A percentile compares a stretch with the other conserved stretches of the same genome.
Conservation (phyloP, 345 rosid genomes). For the Clausena lansium region DNA sequence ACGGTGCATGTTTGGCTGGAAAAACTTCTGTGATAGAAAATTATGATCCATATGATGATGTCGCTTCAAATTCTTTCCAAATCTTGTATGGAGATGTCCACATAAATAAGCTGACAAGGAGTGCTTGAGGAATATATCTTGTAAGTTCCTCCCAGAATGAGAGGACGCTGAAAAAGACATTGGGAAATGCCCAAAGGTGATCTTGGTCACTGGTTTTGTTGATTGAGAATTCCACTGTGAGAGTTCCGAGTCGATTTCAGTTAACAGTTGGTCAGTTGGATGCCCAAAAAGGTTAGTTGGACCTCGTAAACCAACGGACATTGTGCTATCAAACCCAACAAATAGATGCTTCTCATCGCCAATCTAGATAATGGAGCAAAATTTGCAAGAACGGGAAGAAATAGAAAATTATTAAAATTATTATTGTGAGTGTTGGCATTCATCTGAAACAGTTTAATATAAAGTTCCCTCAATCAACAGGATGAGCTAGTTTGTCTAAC, state of each 20-base stretch:
- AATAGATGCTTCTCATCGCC: constrained; percentile 64
- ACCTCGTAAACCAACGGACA: constrained; percentile 74
- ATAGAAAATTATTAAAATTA: neutral
- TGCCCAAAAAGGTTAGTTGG: constrained; percentile 98
- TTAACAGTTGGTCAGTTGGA: constrained; percentile 76
- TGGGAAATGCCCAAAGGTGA: constrained; percentile 92
- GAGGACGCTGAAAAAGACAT: constrained; percentile 78
- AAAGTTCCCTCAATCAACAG: neutral
- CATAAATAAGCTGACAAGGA: constrained; percentile 82
- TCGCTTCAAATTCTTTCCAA: constrained; percentile 90
- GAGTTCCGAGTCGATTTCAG: constrained; percentile 54
- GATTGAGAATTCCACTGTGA: constrained; percentile 73
- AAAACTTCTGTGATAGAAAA: constrained; percentile 38
- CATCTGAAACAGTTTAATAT: neutral
- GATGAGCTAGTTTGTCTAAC: neutral
- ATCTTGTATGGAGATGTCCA: constrained; percentile 83
- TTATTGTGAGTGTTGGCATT: neutral
- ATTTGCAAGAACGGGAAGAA: constrained; percentile 14
- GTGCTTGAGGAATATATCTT: constrained; percentile 78
- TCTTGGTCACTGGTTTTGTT: constrained; percentile 62
- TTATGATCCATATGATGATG: constrained; percentile 48
- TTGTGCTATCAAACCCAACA: constrained; percentile 86
- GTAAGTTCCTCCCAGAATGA: constrained; percentile 55
- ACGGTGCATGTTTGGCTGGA: constrained; percentile 73
- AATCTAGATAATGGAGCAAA: constrained; percentile 41